Base-by-base conservation (phyloP, 2,329 filamentous ascomycete species). In the Fusarium oligoseptatum region DNA sequence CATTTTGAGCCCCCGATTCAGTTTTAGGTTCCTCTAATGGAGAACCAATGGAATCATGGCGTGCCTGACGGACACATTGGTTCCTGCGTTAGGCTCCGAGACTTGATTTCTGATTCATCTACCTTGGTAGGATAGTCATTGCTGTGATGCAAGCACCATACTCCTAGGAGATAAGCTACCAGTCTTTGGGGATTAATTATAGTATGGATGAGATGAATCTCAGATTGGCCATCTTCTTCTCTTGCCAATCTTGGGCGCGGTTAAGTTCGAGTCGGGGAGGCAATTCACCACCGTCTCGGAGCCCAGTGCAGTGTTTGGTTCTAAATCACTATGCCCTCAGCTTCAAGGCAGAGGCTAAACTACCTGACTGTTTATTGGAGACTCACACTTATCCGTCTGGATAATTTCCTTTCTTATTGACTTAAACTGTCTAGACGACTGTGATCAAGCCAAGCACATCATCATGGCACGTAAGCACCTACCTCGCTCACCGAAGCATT, bases 151-250 rank as follows among this genome's bases (percentile, higher is more conserved):
- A 55, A 9, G 0, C 17, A 6, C 17, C 3, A 32, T 14, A 55
- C 17, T 20, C 17, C 17, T 0, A 2, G 10, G 17, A 32, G 17
- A 14, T 6, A 55, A 20, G 27, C 6, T 3, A 29, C 15, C 22
- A n/a, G 17, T n/a, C 3, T n/a, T 29, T n/a, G 2, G 2, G 15
- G 24, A 29, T 4, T 27, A 11, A 17, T 4, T n/a, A 6, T 6
- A 4, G 24, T 1, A n/a, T 7, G 27, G 0, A 4, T 0, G 14
- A 27, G 15, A n/a, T 29, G 15, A 50, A 12, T 50, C 3, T 29
- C 1, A 15, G 3, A 7, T 27, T 1, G 15, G 4, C 2, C 14
- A 11, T 50, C 9, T 11, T 50, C 24, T 1, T 17, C 2, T n/a
- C 24, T 50, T 11, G 15, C 24, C 11, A 20, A 20, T 14, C 3